Evolutionary conservation across 306 rosid species (phyloP).

Genomic region (Cyclanthera cordifolia): DNA sequence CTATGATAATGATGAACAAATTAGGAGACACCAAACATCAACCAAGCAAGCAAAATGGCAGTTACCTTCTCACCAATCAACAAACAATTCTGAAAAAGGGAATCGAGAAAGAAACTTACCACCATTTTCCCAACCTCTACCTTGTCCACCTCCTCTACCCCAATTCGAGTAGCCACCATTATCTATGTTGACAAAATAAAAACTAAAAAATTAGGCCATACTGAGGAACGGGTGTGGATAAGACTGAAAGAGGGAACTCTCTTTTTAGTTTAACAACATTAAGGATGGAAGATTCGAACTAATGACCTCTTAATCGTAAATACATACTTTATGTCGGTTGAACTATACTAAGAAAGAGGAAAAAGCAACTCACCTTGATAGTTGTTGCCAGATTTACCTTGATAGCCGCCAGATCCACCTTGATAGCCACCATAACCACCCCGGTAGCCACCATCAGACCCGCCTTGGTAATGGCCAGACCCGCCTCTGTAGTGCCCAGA

Average conservation of each 20-base stretch:
- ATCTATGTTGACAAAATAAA: slow-evolving; percentile 27
- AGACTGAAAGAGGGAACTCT: neutral
- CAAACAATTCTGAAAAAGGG: neutral
- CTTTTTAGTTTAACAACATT: too few species aligned
- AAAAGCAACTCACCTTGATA: slow-evolving; percentile 18
- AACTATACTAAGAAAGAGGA: slow-evolving; percentile 16
- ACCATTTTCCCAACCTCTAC: slow-evolving; percentile 64
- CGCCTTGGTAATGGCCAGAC: slow-evolving; percentile 36
- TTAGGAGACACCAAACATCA: neutral
- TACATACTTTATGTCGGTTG: neutral
- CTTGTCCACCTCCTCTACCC: slow-evolving; percentile 69
- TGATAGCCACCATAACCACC: slow-evolving; percentile 26
- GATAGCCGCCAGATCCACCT: slow-evolving; percentile 25
- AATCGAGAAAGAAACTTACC: slow-evolving; percentile 33
- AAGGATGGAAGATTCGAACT: too few species aligned
- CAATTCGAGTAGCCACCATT: slow-evolving; percentile 71
- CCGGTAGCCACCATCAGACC: slow-evolving; percentile 18
- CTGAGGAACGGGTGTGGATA: neutral
- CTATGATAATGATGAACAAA: neutral
- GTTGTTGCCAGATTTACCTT: slow-evolving; percentile 20
- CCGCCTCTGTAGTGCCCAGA: slow-evolving; percentile 34
- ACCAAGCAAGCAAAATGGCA: neutral
- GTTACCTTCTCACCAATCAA: neutral
- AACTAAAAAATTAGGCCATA: neutral
- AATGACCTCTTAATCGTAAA: neutral